Conservation (phyloP, 1,284 basidiomycete species). For the Uromyces viciae-fabae region DNA sequence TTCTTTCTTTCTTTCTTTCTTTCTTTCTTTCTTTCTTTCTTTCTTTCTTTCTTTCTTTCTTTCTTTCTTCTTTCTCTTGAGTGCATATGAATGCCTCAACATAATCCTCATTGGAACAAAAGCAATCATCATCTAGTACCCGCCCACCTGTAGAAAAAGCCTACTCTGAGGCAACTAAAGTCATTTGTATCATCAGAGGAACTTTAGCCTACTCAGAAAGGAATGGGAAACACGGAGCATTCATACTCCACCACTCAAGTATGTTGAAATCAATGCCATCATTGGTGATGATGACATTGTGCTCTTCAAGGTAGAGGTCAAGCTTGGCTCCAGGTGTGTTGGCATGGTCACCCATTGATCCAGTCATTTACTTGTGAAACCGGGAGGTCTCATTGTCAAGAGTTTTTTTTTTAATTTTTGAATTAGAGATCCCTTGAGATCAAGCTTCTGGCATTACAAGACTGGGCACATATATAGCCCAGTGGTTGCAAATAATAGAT, state of each 20-base stretch:
- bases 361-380: not conserved
- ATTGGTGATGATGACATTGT: not conserved
- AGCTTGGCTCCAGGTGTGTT: not conserved
- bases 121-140: too few relatives aligned
- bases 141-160: too few relatives aligned
- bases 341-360: not conserved
- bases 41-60: too few relatives aligned
- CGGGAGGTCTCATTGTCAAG: not conserved
- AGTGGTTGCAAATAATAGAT: not conserved
- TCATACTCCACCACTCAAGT: not conserved
- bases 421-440: not conserved
- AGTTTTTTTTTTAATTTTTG: too few relatives aligned
- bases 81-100: too few relatives aligned
- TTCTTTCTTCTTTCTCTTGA: too few relatives aligned
- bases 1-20: too few relatives aligned
- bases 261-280: not conserved
- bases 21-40: too few relatives aligned
- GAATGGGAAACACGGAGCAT: not conserved
- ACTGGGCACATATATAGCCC: not conserved
- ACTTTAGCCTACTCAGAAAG: too few relatives aligned
- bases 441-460: not conserved
- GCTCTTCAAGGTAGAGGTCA: conserved; percentile 12
- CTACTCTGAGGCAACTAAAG: too few relatives aligned
- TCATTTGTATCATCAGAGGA: too few relatives aligned
- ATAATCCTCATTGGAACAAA: too few relatives aligned